Evolutionary conservation across 805 yeast species (phyloP).

Genomic region (Kluyveromyces lactis): DNA sequence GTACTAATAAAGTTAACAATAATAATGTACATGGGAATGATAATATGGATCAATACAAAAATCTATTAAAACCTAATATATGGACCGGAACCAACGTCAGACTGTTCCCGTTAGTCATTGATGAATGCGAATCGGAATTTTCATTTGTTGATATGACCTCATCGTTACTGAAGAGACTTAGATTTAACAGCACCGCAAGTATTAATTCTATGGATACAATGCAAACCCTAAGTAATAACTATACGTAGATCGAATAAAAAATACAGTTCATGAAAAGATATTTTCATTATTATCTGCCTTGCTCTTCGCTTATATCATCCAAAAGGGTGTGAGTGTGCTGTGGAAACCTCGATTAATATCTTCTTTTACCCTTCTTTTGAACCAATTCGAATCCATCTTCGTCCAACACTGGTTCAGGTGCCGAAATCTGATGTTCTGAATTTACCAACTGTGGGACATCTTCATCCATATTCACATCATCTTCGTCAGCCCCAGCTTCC

Average conservation of each 20-base stretch:
- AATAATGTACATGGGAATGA: constrained; percentile 3
- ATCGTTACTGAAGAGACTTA: constrained; percentile 30
- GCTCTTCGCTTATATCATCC: too few relatives aligned
- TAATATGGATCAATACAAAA: constrained; percentile 5
- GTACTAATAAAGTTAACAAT: constrained; percentile 5
- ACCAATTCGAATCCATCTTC: constrained; percentile 94
- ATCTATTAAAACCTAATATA: constrained; percentile 34
- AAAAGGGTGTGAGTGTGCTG: too few relatives aligned
- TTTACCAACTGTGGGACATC: constrained; percentile 26
- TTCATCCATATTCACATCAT: constrained; percentile 29
- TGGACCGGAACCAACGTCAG: constrained; percentile 46
- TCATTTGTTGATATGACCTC: constrained; percentile 37
- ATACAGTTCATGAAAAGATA: too few relatives aligned
- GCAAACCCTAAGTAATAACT: constrained; percentile 3
- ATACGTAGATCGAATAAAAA: constrained; percentile 2
- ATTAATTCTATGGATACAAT: constrained; percentile 7
- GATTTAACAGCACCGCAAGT: constrained; percentile 26
- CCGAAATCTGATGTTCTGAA: not conserved
- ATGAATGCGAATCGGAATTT: constrained; percentile 28
- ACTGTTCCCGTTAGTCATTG: constrained; percentile 41
- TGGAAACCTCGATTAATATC: too few relatives aligned
- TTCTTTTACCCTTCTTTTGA: constrained; percentile 57
- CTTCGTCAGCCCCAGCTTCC: constrained; percentile 34
- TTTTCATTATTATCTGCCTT: too few relatives aligned
- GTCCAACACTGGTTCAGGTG: constrained; percentile 57